Evolutionary conservation across 2,329 filamentous ascomycete genomes (phyloP), one percentile per base, ranked within the genome.

Genomic region (Aureobasidium sp.): DNA sequence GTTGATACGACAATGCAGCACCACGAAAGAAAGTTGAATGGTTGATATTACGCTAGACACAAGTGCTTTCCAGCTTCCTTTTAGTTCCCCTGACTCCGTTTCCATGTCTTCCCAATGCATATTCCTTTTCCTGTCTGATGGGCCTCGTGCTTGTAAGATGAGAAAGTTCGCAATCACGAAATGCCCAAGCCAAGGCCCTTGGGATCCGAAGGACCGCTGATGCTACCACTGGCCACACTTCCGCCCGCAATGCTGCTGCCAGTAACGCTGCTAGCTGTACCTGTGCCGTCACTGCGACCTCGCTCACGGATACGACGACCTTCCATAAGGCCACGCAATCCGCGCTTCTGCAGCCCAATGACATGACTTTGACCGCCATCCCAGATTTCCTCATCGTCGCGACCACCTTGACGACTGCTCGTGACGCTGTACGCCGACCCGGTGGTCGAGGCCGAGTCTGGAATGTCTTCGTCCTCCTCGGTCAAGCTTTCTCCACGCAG

Each of bases 341-440:
- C 94, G 58, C 94, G 82, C 78, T 99, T 99, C 78, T 99, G 94
- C 65, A 99, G 72, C 0, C 94, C 94, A 66, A 99, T 95, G 2
- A 97, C 93, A 51, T 90, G 90, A 75, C 89, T 92, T 35, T 93
- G 74, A 76, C 95, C 84, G 61, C 87, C 86, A 68, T 75, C 80
- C 93, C 94, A 99, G 0, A 93, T 78, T 65, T 91, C 88, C 15
- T 82, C 75, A 15, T 79, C 74, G 3, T 74, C 77, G 27, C 74
- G 73, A 46, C 75, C 73, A 55, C 68, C 71, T 61, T 70, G 42
- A 74, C 67, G 69, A 66, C 69, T 74, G 64, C 68, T 57, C 65
- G 58, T 43, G 10, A 54, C 25, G 74, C 66, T 70, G 60, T 68
- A 54, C 5, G 65, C 66, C 1, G 65, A 61, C 31, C 70, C 70